phyloP scores from a whole-genome alignment of 768 basidiomycete genomes.

The Tylopilus balloui region DNA sequence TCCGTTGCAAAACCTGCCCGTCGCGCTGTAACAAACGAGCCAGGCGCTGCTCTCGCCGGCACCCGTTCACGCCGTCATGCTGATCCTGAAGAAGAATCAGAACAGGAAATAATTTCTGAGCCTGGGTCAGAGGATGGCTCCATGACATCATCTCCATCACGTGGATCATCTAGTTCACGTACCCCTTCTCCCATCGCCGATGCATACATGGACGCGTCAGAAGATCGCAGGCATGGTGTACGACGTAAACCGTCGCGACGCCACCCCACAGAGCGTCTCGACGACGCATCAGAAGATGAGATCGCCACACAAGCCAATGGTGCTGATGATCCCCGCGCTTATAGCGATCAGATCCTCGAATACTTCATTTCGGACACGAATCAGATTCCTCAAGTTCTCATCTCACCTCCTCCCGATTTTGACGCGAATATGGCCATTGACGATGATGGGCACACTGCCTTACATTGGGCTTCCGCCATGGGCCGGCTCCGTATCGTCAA shows the following conservation, averaged over 20 bases:
- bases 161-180: constrained; percentile 81
- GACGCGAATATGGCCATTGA: constrained; percentile 96
- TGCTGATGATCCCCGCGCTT: constrained; percentile 55
- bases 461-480: constrained; percentile 99
- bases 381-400: constrained; percentile 82
- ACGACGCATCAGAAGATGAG: constrained; percentile 44
- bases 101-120: constrained; percentile 58
- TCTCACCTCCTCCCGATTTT: constrained; percentile 84
- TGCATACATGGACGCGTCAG: constrained; percentile 24
- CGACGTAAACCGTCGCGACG: constrained; percentile 48
- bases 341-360: constrained; percentile 94
- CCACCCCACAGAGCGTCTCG: constrained; percentile 42
- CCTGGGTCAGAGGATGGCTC: constrained; percentile 83
- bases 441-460: constrained; percentile 93
- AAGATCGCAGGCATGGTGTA: constrained; percentile 33
- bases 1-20: constrained; percentile 38
- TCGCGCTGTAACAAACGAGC: constrained; percentile 24
- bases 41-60: constrained; percentile 28
- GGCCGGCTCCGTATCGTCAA: constrained; percentile 95
- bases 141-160: constrained; percentile 86
- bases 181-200: constrained; percentile 85
- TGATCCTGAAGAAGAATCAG: constrained; percentile 52
- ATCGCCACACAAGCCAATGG: constrained; percentile 39
- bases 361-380: constrained; percentile 98
- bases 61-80: constrained; percentile 58